Conservation (phyloP, 805 yeast species). For the Crinitomyces ghanaensis region DNA sequence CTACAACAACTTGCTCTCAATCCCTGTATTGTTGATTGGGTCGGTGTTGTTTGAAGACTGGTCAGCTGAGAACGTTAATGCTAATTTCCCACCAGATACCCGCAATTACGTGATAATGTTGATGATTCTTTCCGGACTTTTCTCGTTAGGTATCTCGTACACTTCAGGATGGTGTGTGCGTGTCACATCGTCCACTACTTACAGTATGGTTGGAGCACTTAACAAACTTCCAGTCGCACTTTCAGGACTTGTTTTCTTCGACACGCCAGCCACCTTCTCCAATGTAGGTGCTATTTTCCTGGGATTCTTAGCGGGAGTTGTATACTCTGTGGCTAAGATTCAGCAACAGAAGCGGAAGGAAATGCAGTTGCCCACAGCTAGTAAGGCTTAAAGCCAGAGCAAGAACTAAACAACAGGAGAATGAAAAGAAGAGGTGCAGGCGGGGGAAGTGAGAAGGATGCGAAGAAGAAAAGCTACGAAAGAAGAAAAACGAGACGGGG, state of each 20-base stretch:
- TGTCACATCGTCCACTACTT: conserved; percentile 96
- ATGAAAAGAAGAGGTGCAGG: no score
- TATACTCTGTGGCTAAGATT: conserved; percentile 91
- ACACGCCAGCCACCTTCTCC: conserved; percentile 88
- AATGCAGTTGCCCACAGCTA: conserved; percentile 16
- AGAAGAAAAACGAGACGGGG: no score
- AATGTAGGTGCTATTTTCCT: conserved; percentile 81
- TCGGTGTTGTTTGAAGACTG: conserved; percentile 85
- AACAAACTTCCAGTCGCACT: conserved; percentile 96
- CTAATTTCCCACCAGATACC: conserved; percentile 67
- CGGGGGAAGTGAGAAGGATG: no score
- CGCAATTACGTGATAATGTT: conserved; percentile 60
- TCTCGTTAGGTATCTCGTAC: conserved; percentile 95
- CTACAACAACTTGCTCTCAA: conserved; percentile 88
- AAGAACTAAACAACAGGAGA: background rate
- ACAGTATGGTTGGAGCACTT: conserved; percentile 98
- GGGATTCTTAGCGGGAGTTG: conserved; percentile 93
- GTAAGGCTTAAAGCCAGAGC: conserved; percentile 9
- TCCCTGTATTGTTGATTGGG: conserved; percentile 72
- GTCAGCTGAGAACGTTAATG: conserved; percentile 65
- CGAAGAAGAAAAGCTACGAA: no score
- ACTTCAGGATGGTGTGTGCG: conserved; percentile 99
- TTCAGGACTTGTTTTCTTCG: conserved; percentile 89
- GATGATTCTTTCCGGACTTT: conserved; percentile 87
- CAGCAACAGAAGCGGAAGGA: conserved; percentile 49